Evolutionary conservation across 2,329 filamentous ascomycete species (phyloP).

Genomic region (Fusarium ramigenum): DNA sequence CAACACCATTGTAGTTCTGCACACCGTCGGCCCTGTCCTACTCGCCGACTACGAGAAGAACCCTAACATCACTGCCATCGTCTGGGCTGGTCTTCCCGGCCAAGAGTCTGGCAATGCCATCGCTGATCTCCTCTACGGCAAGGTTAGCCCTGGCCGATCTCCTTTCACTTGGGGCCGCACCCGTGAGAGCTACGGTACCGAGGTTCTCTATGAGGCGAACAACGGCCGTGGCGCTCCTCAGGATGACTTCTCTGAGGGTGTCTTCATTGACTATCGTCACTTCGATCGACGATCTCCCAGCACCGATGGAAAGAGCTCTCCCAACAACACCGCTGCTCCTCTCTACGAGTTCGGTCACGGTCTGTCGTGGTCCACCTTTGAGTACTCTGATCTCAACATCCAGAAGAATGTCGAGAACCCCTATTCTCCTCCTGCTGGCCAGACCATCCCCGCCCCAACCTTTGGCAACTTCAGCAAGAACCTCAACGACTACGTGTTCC

Average conservation of each 20-base stretch:
- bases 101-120: constrained; percentile 85
- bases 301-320: constrained; percentile 29
- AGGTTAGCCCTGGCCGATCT: constrained; percentile 79
- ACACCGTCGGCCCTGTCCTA: constrained; percentile 83
- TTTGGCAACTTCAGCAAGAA: constrained; percentile 72
- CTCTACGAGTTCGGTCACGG: constrained; percentile 86
- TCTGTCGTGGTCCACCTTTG: constrained; percentile 81
- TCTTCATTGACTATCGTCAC: constrained; percentile 76
- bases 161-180: constrained; percentile 83
- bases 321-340: constrained; percentile 58
- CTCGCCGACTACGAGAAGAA: constrained; percentile 78
- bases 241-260: constrained; percentile 77
- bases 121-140: constrained; percentile 84
- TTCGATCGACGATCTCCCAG: constrained; percentile 69
- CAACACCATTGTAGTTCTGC: constrained; percentile 93
- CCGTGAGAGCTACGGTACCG: constrained; percentile 72
- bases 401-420: constrained; percentile 57
- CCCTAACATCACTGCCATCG: constrained; percentile 82
- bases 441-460: constrained; percentile 69
- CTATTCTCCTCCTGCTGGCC: constrained; percentile 69
- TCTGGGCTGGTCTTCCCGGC: constrained; percentile 84
- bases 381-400: constrained; percentile 74
- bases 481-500: constrained; percentile 74
- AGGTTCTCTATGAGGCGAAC: constrained; percentile 74
- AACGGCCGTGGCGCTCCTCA: constrained; percentile 74